phyloP scores from a whole-genome alignment of 2,329 filamentous ascomycete species.

The Elsinoe arachidis region DNA sequence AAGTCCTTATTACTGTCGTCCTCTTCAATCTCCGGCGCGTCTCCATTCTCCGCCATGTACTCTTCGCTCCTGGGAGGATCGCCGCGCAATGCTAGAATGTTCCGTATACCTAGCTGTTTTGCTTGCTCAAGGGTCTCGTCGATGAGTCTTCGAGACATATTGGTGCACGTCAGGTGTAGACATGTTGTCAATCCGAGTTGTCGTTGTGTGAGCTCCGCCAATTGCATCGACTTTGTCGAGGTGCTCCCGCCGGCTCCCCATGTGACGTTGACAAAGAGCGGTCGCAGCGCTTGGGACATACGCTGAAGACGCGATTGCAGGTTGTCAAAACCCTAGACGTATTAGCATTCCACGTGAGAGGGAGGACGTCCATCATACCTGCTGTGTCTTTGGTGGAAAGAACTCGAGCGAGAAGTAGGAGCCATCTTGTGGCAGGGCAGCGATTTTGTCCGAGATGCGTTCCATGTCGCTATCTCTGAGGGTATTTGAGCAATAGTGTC shows the following conservation, averaged over 20 bases:
- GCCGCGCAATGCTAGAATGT: conserved; percentile 84
- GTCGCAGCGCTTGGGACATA: conserved; percentile 84
- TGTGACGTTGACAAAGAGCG: conserved; percentile 92
- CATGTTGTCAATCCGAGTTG: conserved; percentile 90
- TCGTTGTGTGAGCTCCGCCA: conserved; percentile 90
- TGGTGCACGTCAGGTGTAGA: conserved; percentile 92
- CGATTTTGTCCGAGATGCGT: conserved; percentile 92
- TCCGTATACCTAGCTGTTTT: conserved; percentile 81
- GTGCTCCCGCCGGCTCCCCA: conserved; percentile 97
- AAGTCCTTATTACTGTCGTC: conserved; percentile 66
- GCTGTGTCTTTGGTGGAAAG: conserved; percentile 95
- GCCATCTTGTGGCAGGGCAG: conserved; percentile 70
- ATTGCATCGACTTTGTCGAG: conserved; percentile 78
- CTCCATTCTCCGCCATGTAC: conserved; percentile 58
- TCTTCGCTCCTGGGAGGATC: conserved; percentile 86
- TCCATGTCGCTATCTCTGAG: conserved; percentile 46
- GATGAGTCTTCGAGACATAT: conserved; percentile 81
- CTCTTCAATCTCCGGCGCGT: conserved; percentile 43
- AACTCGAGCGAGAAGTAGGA: conserved; percentile 97
- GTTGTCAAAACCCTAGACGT: conserved; percentile 69
- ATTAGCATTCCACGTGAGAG: conserved; percentile 8
- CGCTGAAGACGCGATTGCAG: conserved; percentile 85
- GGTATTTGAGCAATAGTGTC: not conserved
- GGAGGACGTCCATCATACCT: conserved; percentile 41
- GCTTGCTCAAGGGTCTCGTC: conserved; percentile 87